Conservation (phyloP, 2,329 filamentous ascomycete genomes). For the Aspergillus latus region DNA sequence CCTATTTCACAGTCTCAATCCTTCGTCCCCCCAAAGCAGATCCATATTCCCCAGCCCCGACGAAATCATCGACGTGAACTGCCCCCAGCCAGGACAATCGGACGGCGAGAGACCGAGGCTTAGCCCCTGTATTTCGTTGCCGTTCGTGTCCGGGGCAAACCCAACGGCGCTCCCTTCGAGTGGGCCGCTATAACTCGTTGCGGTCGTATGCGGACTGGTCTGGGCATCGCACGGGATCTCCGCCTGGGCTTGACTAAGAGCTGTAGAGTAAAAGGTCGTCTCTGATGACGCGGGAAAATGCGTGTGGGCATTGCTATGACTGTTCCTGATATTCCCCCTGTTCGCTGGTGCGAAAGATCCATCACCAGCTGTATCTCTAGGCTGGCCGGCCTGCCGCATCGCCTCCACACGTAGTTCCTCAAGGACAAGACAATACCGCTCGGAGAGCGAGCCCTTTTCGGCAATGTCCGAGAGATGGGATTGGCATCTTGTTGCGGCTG, state of each 20-base stretch:
- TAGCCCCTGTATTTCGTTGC: not conserved
- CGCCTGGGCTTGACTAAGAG: no score
- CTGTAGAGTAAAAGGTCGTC: no score
- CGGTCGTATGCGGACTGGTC: not conserved
- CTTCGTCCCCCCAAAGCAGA: not conserved
- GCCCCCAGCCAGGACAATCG: slow-evolving; percentile 27
- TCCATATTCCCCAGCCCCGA: slow-evolving; percentile 22
- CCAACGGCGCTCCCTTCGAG: not conserved
- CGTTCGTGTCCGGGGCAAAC: not conserved
- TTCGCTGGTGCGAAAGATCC: no score
- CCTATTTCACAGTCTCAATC: no score
- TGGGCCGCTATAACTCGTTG: not conserved
- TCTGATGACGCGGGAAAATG: no score
- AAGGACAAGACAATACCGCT: slow-evolving; percentile 23
- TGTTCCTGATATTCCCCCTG: no score
- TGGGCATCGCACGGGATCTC: no score
- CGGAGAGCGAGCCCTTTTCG: slow-evolving; percentile 22
- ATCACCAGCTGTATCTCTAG: no score
- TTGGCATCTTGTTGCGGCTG: slow-evolving; percentile 21
- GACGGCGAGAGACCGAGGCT: slow-evolving; percentile 4
- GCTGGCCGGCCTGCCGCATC: not conserved
- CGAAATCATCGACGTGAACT: slow-evolving; percentile 28
- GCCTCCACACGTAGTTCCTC: slow-evolving; percentile 18
- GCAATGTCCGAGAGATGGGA: slow-evolving; percentile 22
- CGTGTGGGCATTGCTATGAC: no score